Evolutionary conservation across 345 rosid species (phyloP), one percentile per base, ranked within the genome.

Genomic region (Brassica cretica): DNA sequence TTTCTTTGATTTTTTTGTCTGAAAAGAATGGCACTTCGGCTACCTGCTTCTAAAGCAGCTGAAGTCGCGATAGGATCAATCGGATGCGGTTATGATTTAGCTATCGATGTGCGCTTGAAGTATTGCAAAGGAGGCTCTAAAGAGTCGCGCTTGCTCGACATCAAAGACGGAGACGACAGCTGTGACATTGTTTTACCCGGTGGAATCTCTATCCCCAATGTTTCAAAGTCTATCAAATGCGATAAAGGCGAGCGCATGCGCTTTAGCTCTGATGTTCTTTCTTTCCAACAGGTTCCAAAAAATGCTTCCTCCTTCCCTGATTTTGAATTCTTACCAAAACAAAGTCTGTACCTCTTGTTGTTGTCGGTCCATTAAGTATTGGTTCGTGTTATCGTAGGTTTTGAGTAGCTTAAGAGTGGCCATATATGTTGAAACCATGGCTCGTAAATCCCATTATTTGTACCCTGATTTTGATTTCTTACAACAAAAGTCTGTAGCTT

Each of bases 241-340:
- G 98, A 92, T 77, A 94, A 92, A 84, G 98, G 98, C 6, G 98
- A 94, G 80, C 89, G 97, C 24, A 94, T 83, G 21, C 83, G 96
- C 58, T 92, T 94, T 74, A 78, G 88, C 81, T 94, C 97, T 6
- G 98, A 92, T 82, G 89, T 90, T 77, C 88, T 92, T 44, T 84
- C 97, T 77, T 94, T 92, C 76, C 97, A 90, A 73, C 98, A 94
- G 97, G 97, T 94, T 49, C 55, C 1, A 66, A 46, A 46, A 41
- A 18, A 35, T 5, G 21, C 5, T 65, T 10, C 29, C 32, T 64
- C 8, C 14, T 56, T 76, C 25, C 14, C 2, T 39, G 35, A 49
- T 60, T 68, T 6, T 1, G 16, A 49, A 27, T 32, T 68, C 4
- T 16, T 76, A 2, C 19, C 14, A 55, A 46, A 46, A 18, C 3